Conservation (phyloP, 331 rosid genomes). For the Phaseolus coccineus region DNA sequence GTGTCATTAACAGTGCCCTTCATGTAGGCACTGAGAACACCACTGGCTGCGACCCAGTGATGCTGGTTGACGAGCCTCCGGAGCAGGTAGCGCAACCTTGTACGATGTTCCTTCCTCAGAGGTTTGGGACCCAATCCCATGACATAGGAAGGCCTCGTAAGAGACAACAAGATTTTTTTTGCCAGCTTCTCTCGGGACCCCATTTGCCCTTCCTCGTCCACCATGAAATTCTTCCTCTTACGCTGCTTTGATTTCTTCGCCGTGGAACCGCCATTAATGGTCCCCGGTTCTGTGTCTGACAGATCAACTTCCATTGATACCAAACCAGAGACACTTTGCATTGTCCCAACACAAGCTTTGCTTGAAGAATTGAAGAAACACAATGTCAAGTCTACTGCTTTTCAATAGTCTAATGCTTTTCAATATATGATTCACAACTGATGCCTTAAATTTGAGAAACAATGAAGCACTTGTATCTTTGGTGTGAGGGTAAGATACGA, state of each 20-base stretch:
- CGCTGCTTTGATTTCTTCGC: constrained; percentile 29
- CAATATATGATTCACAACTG: too few species aligned
- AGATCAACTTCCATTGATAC: constrained; percentile 8
- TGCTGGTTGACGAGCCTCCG: constrained; percentile 56
- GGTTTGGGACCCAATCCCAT: constrained; percentile 51
- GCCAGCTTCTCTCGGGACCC: constrained; percentile 35
- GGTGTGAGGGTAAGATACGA: too few species aligned
- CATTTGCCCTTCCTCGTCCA: background rate
- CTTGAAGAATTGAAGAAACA: too few species aligned
- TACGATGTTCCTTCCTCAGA: constrained; percentile 57
- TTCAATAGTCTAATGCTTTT: too few species aligned
- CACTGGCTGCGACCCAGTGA: constrained; percentile 71
- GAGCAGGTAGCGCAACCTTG: constrained; percentile 49
- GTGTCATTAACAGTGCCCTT: constrained; percentile 54
- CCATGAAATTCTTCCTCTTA: constrained; percentile 50
- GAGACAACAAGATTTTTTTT: constrained; percentile 52
- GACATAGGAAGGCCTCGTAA: constrained; percentile 68
- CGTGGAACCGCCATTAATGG: background rate
- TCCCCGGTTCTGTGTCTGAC: constrained; percentile 19
- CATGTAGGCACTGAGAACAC: constrained; percentile 69
- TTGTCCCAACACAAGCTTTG: too few species aligned
- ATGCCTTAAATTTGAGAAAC: too few species aligned
- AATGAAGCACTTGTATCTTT: too few species aligned
- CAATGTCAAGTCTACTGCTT: too few species aligned
- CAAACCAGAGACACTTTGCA: background rate